A percentile compares a stretch with the other conserved stretches of the same genome.
Evolutionary conservation across 257 asterid species (phyloP).

Genomic region (Rhazya stricta): DNA sequence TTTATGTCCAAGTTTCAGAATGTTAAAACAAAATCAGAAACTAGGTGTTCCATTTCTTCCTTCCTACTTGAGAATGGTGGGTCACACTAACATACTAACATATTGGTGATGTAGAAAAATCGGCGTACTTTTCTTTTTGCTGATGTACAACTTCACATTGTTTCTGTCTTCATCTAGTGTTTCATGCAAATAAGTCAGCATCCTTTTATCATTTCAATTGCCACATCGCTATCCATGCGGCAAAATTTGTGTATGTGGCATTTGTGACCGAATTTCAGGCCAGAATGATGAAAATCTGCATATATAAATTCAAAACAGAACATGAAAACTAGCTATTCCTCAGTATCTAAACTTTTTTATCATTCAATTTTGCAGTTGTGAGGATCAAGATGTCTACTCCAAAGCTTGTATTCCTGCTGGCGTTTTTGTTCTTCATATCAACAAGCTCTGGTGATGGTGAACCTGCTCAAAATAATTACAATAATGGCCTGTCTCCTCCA

Average conservation of each 20-base stretch:
- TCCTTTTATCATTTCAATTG: slow-evolving; percentile 17
- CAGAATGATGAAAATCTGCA: neutral
- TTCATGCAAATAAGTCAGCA: slow-evolving; percentile 18
- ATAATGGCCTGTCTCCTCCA: slow-evolving; percentile 24
- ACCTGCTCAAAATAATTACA: slow-evolving; percentile 8
- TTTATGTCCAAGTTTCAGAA: neutral
- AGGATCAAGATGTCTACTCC: slow-evolving; percentile 13
- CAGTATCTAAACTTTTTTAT: neutral
- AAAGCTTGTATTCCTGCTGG: slow-evolving; percentile 14
- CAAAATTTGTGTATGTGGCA: slow-evolving; percentile 21
- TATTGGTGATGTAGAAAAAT: slow-evolving; percentile 5
- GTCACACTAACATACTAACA: neutral
- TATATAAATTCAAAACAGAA: neutral
- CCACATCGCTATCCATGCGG: slow-evolving; percentile 25
- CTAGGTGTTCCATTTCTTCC: neutral
- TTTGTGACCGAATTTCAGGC: slow-evolving; percentile 5
- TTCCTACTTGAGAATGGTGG: no score
- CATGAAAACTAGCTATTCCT: neutral
- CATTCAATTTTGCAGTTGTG: neutral
- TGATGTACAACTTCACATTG: slow-evolving; percentile 9
- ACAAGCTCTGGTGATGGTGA: neutral
- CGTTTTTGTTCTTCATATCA: slow-evolving; percentile 12
- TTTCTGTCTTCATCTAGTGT: neutral
- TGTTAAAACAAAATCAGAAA: neutral
- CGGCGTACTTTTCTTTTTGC: neutral